Conservation (phyloP, 768 basidiomycete genomes). For the Sporobolomyces roseus region DNA sequence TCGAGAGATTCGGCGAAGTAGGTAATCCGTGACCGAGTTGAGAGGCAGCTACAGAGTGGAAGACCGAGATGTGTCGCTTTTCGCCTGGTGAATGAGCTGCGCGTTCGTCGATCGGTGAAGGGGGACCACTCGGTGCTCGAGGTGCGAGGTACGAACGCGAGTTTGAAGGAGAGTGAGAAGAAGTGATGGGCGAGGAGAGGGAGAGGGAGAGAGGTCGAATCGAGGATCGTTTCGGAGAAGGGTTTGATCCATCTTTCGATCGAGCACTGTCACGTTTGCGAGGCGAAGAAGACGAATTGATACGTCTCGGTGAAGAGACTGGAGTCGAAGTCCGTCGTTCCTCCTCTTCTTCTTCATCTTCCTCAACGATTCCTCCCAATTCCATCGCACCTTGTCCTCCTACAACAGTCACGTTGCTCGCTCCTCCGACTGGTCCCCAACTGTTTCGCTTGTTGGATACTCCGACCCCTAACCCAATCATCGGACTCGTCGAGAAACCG, state of each 20-base stretch:
- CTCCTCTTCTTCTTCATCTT: slow-evolving; percentile 76
- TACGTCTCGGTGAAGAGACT: slow-evolving; percentile 13
- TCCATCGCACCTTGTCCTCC: slow-evolving; percentile 42
- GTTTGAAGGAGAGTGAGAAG: slow-evolving; percentile 28
- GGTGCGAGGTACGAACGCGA: slow-evolving; percentile 20
- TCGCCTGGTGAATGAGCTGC: slow-evolving; percentile 23
- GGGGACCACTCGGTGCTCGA: slow-evolving; percentile 1
- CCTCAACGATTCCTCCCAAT: slow-evolving; percentile 64
- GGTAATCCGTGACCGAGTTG: slow-evolving; percentile 19
- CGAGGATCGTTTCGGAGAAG: slow-evolving; percentile 8
- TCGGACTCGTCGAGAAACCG: slow-evolving; percentile 10
- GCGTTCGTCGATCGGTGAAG: slow-evolving; percentile 26
- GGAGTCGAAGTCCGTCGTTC: slow-evolving; percentile 30
- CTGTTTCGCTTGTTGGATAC: slow-evolving; percentile 24
- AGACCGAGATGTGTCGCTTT: slow-evolving; percentile 35
- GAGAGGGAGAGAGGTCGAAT: slow-evolving; percentile 41
- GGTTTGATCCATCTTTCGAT: slow-evolving; percentile 2
- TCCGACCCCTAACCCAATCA: slow-evolving; percentile 36
- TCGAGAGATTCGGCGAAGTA: not conserved
- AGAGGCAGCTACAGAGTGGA: slow-evolving; percentile 32
- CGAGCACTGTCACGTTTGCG: slow-evolving; percentile 9
- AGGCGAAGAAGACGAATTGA: slow-evolving; percentile 1
- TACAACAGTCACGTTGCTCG: slow-evolving; percentile 5
- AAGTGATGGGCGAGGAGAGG: slow-evolving; percentile 27
- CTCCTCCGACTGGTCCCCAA: slow-evolving; percentile 24